Conservation (phyloP, 176 grass and related monocot species). For the Triticum monococcum region DNA sequence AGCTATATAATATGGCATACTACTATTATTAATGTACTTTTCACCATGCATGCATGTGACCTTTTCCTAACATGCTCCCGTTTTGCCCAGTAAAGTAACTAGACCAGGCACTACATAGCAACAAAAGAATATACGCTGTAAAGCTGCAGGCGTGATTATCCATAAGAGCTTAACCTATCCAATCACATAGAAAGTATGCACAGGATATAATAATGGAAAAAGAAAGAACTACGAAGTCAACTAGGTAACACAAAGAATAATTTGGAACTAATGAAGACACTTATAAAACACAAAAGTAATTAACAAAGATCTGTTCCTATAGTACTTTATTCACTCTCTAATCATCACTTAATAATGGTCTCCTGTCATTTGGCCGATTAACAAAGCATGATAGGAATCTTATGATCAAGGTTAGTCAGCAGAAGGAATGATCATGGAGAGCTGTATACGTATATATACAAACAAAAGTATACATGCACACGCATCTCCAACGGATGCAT, state of each 20-base stretch:
- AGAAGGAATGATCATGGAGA: slow-evolving; percentile 31
- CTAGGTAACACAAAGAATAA: slow-evolving; percentile 16
- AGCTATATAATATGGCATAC: background rate
- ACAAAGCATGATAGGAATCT: slow-evolving; percentile 42
- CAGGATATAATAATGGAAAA: background rate
- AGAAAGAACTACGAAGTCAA: slow-evolving; percentile 36
- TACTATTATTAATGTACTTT: background rate
- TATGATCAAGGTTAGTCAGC: slow-evolving; percentile 31
- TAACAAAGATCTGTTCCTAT: slow-evolving; percentile 38
- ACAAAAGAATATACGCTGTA: slow-evolving; percentile 30
- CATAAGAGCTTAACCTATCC: background rate
- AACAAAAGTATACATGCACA: background rate
- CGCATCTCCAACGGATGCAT: background rate
- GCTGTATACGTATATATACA: background rate
- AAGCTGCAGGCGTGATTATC: slow-evolving; percentile 25
- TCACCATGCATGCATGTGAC: background rate
- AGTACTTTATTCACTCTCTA: slow-evolving; percentile 37
- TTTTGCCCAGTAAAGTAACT: background rate
- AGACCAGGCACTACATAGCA: background rate
- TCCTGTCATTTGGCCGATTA: slow-evolving; percentile 32
- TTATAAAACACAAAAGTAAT: slow-evolving; percentile 39
- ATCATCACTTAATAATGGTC: slow-evolving; percentile 59
- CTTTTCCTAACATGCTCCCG: background rate
- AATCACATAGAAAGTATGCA: slow-evolving; percentile 9
- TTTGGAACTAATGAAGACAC: slow-evolving; percentile 32